Evolutionary conservation across 495 filamentous ascomycete genomes (phyloP), one percentile per base, ranked within the genome.

Genomic region (Stereocaulon alpinum): DNA sequence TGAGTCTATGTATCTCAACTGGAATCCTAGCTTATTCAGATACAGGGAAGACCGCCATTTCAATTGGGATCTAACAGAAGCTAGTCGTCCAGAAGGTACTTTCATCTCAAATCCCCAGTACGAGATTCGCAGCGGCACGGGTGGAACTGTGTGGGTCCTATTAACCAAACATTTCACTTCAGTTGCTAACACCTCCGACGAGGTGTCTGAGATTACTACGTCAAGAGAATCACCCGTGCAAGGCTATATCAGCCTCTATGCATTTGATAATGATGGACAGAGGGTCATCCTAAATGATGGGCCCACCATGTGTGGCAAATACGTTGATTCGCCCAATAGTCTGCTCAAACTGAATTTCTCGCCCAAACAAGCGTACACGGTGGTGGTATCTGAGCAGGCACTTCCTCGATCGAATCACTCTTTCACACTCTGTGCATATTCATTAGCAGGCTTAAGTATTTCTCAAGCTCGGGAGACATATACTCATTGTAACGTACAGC

Each of bases 1-100:
- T 63, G 88, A 96, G 61, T 94, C 91, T 27, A 78, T 97, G 32
- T 99, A 97, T 70, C 74, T 97, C 47, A 99, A 96, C 70, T 99
- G 94, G 94, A 96, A 95, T 64, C 91, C 94, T 6, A 80, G 78
- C 2, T 74, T 96, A 9, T 99, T 99, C 71, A 73, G 72, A 14
- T 72, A 85, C 63, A 84, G 88, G 30, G 82, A 95, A 68, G 91
- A 97, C 65, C 79, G 89, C 56, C 93, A 99, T 70, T 95, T 97
- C 69, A 73, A 78, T 3, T 99, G 93, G 93, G 80, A 87, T 41
- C 75, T 94, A 18, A 77, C 84, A 0, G 75, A 70, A n/a, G 72
- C 76, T 14, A 80, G 73, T 29, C 77, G 78, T 48, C 66, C 72
- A 50, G 68, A 79, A 42, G 78, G 79, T 17, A 88, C 83, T 50